phyloP scores from a whole-genome alignment of 139 green algal species.

The Micractinium conductrix region DNA sequence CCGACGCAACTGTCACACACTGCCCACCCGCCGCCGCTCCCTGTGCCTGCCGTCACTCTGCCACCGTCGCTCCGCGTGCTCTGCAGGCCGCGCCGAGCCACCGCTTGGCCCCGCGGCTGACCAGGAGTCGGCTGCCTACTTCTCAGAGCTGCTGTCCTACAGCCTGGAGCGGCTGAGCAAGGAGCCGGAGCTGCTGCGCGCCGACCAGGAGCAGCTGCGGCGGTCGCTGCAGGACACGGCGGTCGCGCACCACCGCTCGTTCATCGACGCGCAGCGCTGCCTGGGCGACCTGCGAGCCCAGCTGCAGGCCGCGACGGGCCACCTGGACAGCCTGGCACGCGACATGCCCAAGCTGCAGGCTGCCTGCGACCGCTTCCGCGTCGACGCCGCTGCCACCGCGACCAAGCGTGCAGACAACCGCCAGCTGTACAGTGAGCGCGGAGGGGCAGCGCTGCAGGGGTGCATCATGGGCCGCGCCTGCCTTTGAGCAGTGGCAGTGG shows the following conservation, averaged over 20 bases:
- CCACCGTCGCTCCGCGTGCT: not conserved
- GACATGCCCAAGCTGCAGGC: conserved; percentile 70
- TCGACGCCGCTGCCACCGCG: conserved; percentile 52
- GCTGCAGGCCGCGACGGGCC: conserved; percentile 27
- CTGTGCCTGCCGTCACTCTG: too few species aligned
- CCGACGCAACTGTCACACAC: too few species aligned
- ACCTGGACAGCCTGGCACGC: conserved; percentile 46
- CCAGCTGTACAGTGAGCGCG: conserved; percentile 68
- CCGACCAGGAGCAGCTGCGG: conserved; percentile 81
- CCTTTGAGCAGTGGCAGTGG: not conserved
- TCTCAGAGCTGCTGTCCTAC: conserved; percentile 92
- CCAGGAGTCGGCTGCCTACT: conserved; percentile 74
- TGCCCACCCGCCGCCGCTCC: not conserved
- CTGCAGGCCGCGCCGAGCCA: not conserved
- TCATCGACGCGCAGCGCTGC: conserved; percentile 67
- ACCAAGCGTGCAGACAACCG: conserved; percentile 68
- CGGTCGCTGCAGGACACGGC: conserved; percentile 74
- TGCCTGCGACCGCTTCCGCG: conserved; percentile 68
- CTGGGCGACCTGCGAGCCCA: conserved; percentile 54
- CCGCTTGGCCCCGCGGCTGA: not conserved
- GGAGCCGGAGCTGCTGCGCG: conserved; percentile 90
- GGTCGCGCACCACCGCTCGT: conserved; percentile 72
- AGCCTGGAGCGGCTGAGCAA: conserved; percentile 84
- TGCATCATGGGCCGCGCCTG: not conserved
- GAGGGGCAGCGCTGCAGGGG: not conserved